phyloP scores from a whole-genome alignment of 1,139 yeast genomes.

The Spencermartinsiella ligniputridi region DNA sequence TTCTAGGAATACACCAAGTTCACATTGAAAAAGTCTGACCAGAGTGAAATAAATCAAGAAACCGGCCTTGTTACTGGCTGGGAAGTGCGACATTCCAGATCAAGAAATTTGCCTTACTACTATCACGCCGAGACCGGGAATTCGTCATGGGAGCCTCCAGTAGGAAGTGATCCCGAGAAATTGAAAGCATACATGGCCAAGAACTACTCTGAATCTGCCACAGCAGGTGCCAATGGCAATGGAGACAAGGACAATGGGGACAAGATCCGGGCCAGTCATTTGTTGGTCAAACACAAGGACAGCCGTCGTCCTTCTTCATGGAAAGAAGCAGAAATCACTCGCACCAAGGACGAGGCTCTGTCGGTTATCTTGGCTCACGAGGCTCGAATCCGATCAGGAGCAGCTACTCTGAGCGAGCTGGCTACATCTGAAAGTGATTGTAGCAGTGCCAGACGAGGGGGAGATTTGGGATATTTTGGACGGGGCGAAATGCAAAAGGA shows the following conservation, averaged over 20 bases:
- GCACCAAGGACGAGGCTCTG: slow-evolving; percentile 80
- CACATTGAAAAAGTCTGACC: too few relatives aligned
- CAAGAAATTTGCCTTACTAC: slow-evolving; percentile 81
- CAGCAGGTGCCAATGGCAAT: slow-evolving; percentile 26
- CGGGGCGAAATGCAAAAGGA: slow-evolving; percentile 93
- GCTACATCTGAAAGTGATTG: slow-evolving; percentile 88
- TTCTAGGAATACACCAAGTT: too few relatives aligned
- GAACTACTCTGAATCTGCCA: slow-evolving; percentile 26
- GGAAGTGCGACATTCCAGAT: slow-evolving; percentile 73
- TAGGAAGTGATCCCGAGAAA: slow-evolving; percentile 64
- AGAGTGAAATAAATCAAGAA: slow-evolving; percentile 17
- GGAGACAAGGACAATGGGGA: slow-evolving; percentile 39
- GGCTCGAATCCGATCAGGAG: slow-evolving; percentile 64
- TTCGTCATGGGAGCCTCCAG: slow-evolving; percentile 91
- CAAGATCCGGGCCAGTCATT: slow-evolving; percentile 67
- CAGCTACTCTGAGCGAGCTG: slow-evolving; percentile 59
- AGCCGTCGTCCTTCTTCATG: slow-evolving; percentile 91
- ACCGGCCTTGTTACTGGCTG: slow-evolving; percentile 87
- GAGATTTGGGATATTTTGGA: slow-evolving; percentile 87
- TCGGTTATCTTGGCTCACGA: slow-evolving; percentile 57
- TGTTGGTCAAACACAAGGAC: slow-evolving; percentile 74
- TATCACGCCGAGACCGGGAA: slow-evolving; percentile 64
- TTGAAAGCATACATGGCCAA: slow-evolving; percentile 53
- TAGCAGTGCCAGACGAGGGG: slow-evolving; percentile 78
- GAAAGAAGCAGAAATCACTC: slow-evolving; percentile 72